Percentiles rank a stretch among this genome's conserved stretches.
Evolutionary conservation across 2,329 filamentous ascomycete species (phyloP).

Genomic region (Hypoxylon sp.): DNA sequence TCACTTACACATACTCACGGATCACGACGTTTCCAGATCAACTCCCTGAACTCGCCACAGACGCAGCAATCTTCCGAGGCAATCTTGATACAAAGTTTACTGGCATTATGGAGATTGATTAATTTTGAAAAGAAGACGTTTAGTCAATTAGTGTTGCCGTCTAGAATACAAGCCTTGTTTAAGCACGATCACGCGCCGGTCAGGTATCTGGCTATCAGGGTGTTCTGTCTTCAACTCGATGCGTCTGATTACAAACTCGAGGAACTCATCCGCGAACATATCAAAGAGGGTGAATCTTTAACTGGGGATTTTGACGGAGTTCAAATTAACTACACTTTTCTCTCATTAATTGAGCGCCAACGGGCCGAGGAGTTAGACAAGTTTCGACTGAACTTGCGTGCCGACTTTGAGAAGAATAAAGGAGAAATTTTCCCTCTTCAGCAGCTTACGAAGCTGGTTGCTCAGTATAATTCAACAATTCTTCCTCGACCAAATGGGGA

Average conservation of each 20-base stretch:
- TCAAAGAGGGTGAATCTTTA: constrained; percentile 73
- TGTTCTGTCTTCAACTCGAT: constrained; percentile 83
- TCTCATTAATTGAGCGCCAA: constrained; percentile 71
- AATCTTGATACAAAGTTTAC: constrained; percentile 62
- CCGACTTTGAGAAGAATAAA: constrained; percentile 40
- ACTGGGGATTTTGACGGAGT: constrained; percentile 81
- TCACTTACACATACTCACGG: constrained; percentile 43
- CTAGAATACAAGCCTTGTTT: constrained; percentile 78
- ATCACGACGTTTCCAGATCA: constrained; percentile 47
- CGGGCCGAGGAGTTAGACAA: constrained; percentile 64
- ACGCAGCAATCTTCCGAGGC: constrained; percentile 30
- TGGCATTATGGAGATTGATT: constrained; percentile 84
- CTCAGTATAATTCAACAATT: constrained; percentile 75
- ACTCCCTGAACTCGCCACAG: constrained; percentile 48
- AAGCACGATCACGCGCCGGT: constrained; percentile 71
- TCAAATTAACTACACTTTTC: constrained; percentile 83
- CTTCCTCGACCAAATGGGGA: constrained; percentile 74
- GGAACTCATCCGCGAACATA: constrained; percentile 75
- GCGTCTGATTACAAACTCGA: constrained; percentile 86
- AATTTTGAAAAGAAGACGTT: constrained; percentile 81
- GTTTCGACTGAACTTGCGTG: constrained; percentile 59
- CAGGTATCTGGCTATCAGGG: constrained; percentile 84
- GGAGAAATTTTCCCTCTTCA: constrained; percentile 53
- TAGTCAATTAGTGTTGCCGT: constrained; percentile 73
- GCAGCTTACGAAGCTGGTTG: constrained; percentile 71